Evolutionary conservation across 2,329 filamentous ascomycete genomes (phyloP), one percentile per base, ranked within the genome.

Genomic region (Aspergillus aculeatus): DNA sequence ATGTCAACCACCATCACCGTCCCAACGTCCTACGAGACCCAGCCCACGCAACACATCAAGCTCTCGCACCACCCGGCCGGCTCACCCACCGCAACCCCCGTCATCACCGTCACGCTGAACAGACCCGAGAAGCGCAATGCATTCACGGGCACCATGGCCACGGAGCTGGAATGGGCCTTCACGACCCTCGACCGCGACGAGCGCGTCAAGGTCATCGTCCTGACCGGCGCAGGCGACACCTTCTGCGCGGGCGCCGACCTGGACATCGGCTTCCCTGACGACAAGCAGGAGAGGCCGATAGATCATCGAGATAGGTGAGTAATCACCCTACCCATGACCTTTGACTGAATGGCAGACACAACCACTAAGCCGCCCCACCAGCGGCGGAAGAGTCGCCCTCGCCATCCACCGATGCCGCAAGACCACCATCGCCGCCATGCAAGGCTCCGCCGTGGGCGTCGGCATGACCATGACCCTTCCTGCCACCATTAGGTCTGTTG

Each of bases 381-480:
- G 71, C 19, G 71, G 71, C 9, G 71, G 71, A 16, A 67, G 70
- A 7, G 66, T 72, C 9, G 66, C 67, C 31, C 78, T 86, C 41
- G 81, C 83, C n/a, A 84, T 86, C 61, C 80, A 84, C 67, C 74
- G 79, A 62, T 85, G 83, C 66, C 78, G 83, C 64, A 86, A 86
- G 63, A 82, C 83, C 47, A 82, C 81, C 29, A 84, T 86, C 63
- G 82, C 73, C 35, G 83, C 83, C 0, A 73, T 86, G 58, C 79
- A 85, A 62, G 83, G 83, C 50, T 81, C 82, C 24, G 83, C 83
- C 11, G 83, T 85, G 1, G 83, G 83, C 2, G 77, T 86, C 23
- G 84, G 84, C 12, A 84, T 86, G 65, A 86, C 84, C 44, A 83
- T 85, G 81, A 83, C 81, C 0, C 77, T 86, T 12, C 82, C 84